These are phyloP conservation scores for Vickermania spadyakhi DNA, from an alignment of 208 protist species.

Conservation along the genomic window DNA sequence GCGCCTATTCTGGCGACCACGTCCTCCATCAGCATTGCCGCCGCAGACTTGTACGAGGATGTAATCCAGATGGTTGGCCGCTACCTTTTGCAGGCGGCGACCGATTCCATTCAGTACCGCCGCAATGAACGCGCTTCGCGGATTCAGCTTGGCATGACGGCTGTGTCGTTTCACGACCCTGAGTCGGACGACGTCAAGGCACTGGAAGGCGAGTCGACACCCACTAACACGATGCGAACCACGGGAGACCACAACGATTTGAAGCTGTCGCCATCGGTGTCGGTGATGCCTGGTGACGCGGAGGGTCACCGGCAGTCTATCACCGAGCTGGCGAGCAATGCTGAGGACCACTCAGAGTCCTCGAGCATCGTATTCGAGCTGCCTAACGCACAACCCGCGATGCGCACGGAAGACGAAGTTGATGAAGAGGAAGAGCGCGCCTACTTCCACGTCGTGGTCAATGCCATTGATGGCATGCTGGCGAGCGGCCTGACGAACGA, in stretches of 20 bases:
- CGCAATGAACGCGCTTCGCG: conserved; percentile 10
- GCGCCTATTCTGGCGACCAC: conserved; percentile 13
- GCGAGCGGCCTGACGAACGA: conserved; percentile 8
- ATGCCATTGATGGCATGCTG: conserved; percentile 15
- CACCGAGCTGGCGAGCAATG: not conserved
- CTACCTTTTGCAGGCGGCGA: conserved; percentile 11
- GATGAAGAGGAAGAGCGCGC: conserved; percentile 19
- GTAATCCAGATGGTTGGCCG: conserved; percentile 7
- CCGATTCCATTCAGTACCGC: conserved; percentile 4
- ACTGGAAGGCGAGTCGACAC: not conserved
- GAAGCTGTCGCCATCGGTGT: not conserved
- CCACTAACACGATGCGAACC: not conserved
- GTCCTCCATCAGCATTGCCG: conserved; percentile 8
- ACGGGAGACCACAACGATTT: not conserved
- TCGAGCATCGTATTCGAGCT: not conserved
- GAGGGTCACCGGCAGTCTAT: not conserved
- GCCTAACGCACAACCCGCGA: not conserved
- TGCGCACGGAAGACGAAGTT: conserved; percentile 13
- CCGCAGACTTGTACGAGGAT: conserved; percentile 11
- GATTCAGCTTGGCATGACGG: conserved; percentile 11
- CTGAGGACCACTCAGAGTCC: not conserved
- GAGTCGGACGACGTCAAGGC: not conserved
- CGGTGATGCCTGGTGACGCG: not conserved
- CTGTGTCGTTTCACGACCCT: conserved; percentile 2
- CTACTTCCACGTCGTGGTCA: conserved; percentile 19